Percentiles rank a stretch among this genome's conserved stretches.
These are phyloP conservation scores for Stachybotrys elegans DNA, from an alignment of 2,329 filamentous ascomycete genomes.

Conservation along the genomic window DNA sequence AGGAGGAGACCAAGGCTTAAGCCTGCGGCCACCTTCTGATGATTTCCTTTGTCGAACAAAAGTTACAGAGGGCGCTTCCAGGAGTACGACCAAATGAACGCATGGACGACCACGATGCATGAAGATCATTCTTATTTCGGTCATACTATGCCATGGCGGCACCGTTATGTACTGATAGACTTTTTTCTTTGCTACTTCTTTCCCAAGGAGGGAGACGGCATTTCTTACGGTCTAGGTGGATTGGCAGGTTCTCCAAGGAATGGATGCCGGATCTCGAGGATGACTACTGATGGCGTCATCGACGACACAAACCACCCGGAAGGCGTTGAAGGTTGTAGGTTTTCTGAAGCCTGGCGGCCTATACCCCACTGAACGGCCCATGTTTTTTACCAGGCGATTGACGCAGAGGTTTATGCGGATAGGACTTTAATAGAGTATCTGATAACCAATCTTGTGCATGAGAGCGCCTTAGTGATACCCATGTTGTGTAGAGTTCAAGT, in stretches of 20 bases:
- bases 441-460: conserved; percentile 16
- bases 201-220: conserved; percentile 30
- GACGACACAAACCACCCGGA: conserved; percentile 24
- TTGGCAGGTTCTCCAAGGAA: conserved; percentile 12
- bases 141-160: conserved; percentile 15
- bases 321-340: conserved; percentile 34
- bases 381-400: conserved; percentile 28
- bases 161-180: conserved; percentile 35
- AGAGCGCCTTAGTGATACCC: too few species aligned
- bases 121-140: conserved; percentile 22
- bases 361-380: conserved; percentile 33
- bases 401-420: conserved; percentile 27
- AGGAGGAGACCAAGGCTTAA: conserved; percentile 40
- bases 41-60: conserved; percentile 25
- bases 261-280: neutral
- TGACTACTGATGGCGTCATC: conserved; percentile 12
- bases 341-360: conserved; percentile 36
- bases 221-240: conserved; percentile 24
- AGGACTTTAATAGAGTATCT: conserved; percentile 29
- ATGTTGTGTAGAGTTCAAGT: too few species aligned
- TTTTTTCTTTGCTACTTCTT: conserved; percentile 34
- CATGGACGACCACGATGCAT: conserved; percentile 19
- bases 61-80: conserved; percentile 17
- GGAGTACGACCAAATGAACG: too few species aligned
- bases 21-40: conserved; percentile 4